Base-by-base conservation (phyloP, 805 yeast genomes). In the Dipodascopsis tothii region DNA sequence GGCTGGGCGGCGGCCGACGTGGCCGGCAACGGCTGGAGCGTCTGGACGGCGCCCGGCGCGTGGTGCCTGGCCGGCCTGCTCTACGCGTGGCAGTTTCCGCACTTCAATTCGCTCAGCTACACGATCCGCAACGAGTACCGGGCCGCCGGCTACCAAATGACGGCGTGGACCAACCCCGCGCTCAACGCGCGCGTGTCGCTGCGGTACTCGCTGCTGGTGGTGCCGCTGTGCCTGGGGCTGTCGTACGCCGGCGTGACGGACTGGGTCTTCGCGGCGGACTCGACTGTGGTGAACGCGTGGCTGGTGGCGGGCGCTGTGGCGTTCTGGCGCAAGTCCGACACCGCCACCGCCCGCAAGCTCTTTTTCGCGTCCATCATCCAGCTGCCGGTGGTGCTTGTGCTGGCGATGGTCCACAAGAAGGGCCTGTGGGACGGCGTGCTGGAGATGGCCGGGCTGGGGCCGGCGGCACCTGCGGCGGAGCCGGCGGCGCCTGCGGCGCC, bases 61-160 rank as follows among this genome's bases (percentile, higher is more conserved):
- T 90, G 97, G 97, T 78, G 88, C 59, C 68, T 92, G 20, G 96
- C 96, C 1, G 85, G 82, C 0, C 66, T 92, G 41, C 67, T 92
- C 33, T 92, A 84, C 60, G 95, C 96, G 4, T 92, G 98, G 98
- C 98, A 92, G 64, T 92, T 92, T 63, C 98, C 98, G 2, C 98
- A 92, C 62, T 92, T 92, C 69, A 92, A 90, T 66, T 77, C 96
- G 0, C 73, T 92, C 38, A 81, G 94, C 41, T 96, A 88, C 64
- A 81, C 81, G 54, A 80, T 92, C 46, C 81, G 87, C 39, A 80
- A 79, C 43, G 96, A 92, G 60, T 92, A 92, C 61, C 80, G 82
- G 56, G 71, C 73, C 38, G 98, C 98, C 0, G 98, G 98, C 0
- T 92, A 92, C 63, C 87, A 86, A n/a, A 92, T 92, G 98, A 75